Conservation (phyloP, 2,329 filamentous ascomycete genomes). For the Nemania sp. region DNA sequence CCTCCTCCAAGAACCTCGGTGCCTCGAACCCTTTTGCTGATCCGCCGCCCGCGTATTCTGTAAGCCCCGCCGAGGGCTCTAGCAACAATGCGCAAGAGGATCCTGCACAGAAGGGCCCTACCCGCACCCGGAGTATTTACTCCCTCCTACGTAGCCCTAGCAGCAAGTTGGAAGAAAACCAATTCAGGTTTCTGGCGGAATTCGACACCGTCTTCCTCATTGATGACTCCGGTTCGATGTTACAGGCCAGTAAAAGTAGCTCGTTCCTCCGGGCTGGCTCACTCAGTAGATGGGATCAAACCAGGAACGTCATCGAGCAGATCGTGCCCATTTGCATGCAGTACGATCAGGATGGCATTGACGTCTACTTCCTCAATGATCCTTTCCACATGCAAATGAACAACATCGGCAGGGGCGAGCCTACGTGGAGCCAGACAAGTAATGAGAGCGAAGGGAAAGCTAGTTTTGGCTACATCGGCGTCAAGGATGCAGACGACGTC, state of each 20-base stretch:
- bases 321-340: constrained; percentile 86
- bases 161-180: constrained; percentile 39
- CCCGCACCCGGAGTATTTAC: constrained; percentile 18
- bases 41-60: constrained; percentile 43
- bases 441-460: constrained; percentile 48
- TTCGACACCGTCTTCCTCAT: constrained; percentile 94
- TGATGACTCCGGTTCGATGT: constrained; percentile 94
- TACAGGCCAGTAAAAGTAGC: too few species aligned
- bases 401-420: constrained; percentile 31
- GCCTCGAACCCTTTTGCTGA: constrained; percentile 31
- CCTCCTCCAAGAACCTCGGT: background rate
- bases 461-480: constrained; percentile 70
- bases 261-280: constrained; percentile 1
- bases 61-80: constrained; percentile 16
- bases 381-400: constrained; percentile 53
- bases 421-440: constrained; percentile 11
- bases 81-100: constrained; percentile 14
- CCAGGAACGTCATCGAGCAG: constrained; percentile 73
- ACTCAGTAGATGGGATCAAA: constrained; percentile 74
- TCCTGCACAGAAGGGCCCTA: background rate
- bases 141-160: constrained; percentile 11
- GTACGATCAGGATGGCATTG: constrained; percentile 86
- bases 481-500: constrained; percentile 70
- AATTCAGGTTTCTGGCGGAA: constrained; percentile 72
- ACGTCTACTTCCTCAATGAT: constrained; percentile 91